A percentile compares a stretch with the other conserved stretches of the same genome.
These are phyloP conservation scores for Quercus robur DNA, from an alignment of 306 rosid species.

Conservation along the genomic window DNA sequence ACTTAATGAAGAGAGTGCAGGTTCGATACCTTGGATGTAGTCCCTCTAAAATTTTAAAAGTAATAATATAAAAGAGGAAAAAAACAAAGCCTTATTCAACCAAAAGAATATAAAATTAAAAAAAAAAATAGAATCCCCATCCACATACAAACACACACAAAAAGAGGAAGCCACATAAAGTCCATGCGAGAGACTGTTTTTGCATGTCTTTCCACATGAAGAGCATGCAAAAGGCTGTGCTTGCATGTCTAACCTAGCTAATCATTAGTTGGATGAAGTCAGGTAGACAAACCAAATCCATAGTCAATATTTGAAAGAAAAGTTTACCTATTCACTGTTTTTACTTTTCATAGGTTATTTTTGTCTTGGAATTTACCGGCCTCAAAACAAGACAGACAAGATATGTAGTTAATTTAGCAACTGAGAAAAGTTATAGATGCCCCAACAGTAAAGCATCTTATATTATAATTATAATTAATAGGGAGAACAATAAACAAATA, in stretches of 20 bases:
- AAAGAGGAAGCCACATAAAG: background rate
- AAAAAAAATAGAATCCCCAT: no score
- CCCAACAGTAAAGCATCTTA: no score
- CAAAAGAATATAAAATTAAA: no score
- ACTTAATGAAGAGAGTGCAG: no score
- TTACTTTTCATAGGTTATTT: background rate
- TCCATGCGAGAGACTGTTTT: background rate
- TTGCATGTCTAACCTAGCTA: background rate
- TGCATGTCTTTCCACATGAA: background rate
- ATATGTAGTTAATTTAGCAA: background rate
- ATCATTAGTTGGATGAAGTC: background rate
- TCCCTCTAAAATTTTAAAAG: no score
- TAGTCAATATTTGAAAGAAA: background rate
- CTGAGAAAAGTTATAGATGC: background rate
- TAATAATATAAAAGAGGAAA: no score
- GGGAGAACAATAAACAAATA: no score
- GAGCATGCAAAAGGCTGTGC: background rate
- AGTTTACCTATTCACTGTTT: background rate
- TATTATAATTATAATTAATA: no score
- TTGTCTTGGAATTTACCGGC: background rate
- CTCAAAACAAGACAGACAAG: background rate
- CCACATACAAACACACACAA: no score
- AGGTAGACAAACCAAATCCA: background rate
- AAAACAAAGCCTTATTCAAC: no score
- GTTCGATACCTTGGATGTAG: no score